A percentile compares a stretch with the other conserved stretches of the same genome.
Evolutionary conservation across 2,329 filamentous ascomycete genomes (phyloP).

Genomic region (Geoglossum cookeanum): DNA sequence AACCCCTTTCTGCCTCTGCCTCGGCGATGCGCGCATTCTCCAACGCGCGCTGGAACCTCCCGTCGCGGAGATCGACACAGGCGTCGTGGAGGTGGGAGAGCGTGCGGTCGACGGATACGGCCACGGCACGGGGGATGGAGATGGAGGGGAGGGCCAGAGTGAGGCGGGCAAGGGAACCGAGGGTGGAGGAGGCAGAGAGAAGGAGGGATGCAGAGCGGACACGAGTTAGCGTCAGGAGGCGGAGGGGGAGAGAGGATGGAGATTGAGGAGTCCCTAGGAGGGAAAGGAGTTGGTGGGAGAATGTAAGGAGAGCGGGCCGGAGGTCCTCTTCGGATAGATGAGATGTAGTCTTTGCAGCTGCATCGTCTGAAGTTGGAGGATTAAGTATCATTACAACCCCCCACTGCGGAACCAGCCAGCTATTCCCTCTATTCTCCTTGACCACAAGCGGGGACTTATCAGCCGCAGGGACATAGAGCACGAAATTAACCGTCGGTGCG

Average conservation of each 20-base stretch:
- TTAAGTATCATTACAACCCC: constrained; percentile 59
- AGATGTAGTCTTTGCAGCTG: constrained; percentile 11
- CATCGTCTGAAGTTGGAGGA: constrained; percentile 19
- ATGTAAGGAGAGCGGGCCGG: constrained; percentile 66
- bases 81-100: constrained; percentile 59
- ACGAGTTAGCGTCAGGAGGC: constrained; percentile 68
- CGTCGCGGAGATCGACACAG: constrained; percentile 41
- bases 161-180: constrained; percentile 80
- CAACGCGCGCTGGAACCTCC: constrained; percentile 32
- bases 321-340: constrained; percentile 47
- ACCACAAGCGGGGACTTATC: constrained; percentile 39
- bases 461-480: constrained; percentile 70
- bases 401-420: constrained; percentile 95
- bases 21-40: constrained; percentile 71
- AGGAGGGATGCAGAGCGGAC: constrained; percentile 71
- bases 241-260: constrained; percentile 60
- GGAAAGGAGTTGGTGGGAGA: constrained; percentile 75
- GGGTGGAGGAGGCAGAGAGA: constrained; percentile 74
- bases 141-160: constrained; percentile 73
- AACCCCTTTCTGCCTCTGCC: constrained; percentile 74
- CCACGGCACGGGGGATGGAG: constrained; percentile 72
- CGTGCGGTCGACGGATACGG: constrained; percentile 64
- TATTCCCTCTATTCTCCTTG: constrained; percentile 41
- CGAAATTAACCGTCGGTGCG: constrained; percentile 89
- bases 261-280: constrained; percentile 69